Evolutionary conservation across 2,329 filamentous ascomycete genomes (phyloP).

Genomic region (Monosporascus sp.): DNA sequence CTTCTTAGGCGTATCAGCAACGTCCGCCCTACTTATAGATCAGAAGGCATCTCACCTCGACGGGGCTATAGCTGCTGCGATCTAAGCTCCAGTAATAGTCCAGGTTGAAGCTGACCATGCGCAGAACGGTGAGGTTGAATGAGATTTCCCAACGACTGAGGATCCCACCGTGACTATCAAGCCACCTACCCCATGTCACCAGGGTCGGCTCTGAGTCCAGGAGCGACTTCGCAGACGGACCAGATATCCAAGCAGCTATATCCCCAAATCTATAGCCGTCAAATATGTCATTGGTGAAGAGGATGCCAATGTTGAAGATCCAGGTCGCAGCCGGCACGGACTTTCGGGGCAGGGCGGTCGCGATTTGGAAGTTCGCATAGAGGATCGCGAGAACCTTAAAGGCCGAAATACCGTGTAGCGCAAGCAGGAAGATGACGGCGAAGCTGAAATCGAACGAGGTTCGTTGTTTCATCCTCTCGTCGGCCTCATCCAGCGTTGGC

Average conservation of each 20-base stretch:
- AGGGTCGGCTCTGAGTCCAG: conserved; percentile 38
- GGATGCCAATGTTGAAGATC: conserved; percentile 77
- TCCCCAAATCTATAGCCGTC: conserved; percentile 68
- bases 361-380: conserved; percentile 74
- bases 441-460: conserved; percentile 79
- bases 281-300: conserved; percentile 87
- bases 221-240: conserved; percentile 24
- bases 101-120: conserved; percentile 92
- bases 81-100: conserved; percentile 92
- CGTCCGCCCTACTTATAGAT: background rate
- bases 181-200: conserved; percentile 59
- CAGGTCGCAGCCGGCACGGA: conserved; percentile 75
- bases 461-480: conserved; percentile 60
- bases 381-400: conserved; percentile 79
- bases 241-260: conserved; percentile 49
- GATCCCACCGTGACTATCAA: conserved; percentile 79
- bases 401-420: conserved; percentile 78
- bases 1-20: conserved; percentile 79
- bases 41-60: conserved; percentile 64
- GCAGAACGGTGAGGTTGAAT: conserved; percentile 91
- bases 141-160: conserved; percentile 91
- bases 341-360: conserved; percentile 61
- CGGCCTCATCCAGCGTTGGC: conserved; percentile 37
- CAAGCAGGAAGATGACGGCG: conserved; percentile 70
- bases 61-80: conserved; percentile 53